Evolutionary conservation across 78 protist genomes (phyloP), one percentile per base, ranked within the genome.

Genomic region (Chrysochromulina tobinii): DNA sequence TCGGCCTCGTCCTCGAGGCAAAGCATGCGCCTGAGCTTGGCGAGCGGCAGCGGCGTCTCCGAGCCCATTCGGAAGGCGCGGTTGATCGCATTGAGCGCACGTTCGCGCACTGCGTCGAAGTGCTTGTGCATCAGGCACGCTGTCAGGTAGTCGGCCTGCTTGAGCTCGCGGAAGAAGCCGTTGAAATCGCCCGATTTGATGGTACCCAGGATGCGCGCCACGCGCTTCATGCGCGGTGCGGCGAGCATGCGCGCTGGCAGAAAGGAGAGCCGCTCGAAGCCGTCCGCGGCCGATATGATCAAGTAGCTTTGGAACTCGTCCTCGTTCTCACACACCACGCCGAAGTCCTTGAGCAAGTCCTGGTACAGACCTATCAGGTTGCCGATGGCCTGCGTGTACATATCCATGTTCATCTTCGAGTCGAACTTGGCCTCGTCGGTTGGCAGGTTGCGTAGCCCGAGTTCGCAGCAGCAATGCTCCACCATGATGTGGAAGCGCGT

Each of bases 391-490:
- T 77, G 55, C 61, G 61, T 53, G 27, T 11, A 51, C 85, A 38
- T 50, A 57, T 77, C 23, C 85, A 77, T 48, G 85, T 77, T 77
- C 85, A 77, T 77, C 58, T 53, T 48, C 25, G 85, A 50, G 85
- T 77, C 85, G 61, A 77, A 77, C 61, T 18, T 51, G 25, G n/a
- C 85, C 20, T 53, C 61, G 85, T 77, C 85, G 27, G 27, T 4
- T 27, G 14, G 27, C 27, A 77, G 38, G 27, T 77, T 77, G 55
- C 85, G 55, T 23, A 53, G 25, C 14, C 85, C 85, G 50, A 77
- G 85, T 27, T 77, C 85, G 85, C 85, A 77, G 27, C 55, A 51
- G 85, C 57, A 59, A 59, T 77, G 85, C 61, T 77, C 85, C 14
- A 51, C 85, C 54, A 77, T 50, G 61, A 77, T 53, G 85, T 77